Evolutionary conservation across 768 basidiomycete species (phyloP).

Genomic region (Tephrocybe sp.): DNA sequence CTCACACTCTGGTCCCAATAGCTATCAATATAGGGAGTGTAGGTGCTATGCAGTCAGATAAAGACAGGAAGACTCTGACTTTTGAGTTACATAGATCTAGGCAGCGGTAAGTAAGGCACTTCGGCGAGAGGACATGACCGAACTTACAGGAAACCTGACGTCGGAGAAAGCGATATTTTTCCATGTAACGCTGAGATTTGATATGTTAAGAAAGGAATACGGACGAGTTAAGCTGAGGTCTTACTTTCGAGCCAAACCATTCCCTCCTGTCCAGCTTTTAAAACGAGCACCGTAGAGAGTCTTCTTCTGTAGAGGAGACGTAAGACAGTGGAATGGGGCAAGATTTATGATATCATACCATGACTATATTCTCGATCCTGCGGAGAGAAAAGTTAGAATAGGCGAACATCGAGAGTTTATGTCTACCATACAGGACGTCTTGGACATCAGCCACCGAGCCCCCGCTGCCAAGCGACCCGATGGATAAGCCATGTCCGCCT

Average conservation of each 20-base stretch:
- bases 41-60: neutral
- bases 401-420: neutral
- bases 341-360: slow-evolving; percentile 28
- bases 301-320: slow-evolving; percentile 35
- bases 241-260: slow-evolving; percentile 57
- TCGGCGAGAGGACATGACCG: neutral
- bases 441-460: slow-evolving; percentile 56
- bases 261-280: slow-evolving; percentile 68
- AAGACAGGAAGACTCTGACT: slow-evolving; percentile 33
- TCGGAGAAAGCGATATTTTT: slow-evolving; percentile 51
- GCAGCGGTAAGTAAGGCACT: neutral
- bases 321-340: neutral
- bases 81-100: slow-evolving; percentile 64
- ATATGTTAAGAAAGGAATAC: neutral
- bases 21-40: slow-evolving; percentile 27
- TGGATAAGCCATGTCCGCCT: slow-evolving; percentile 60
- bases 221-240: slow-evolving; percentile 13
- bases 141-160: slow-evolving; percentile 54
- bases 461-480: slow-evolving; percentile 48
- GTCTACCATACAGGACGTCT: slow-evolving; percentile 46
- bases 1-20: slow-evolving; percentile 63
- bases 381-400: neutral
- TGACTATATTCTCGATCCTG: slow-evolving; percentile 46
- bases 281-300: slow-evolving; percentile 61
- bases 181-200: slow-evolving; percentile 50